Evolutionary conservation across 441 rosid genomes (phyloP), one percentile per base, ranked within the genome.

Genomic region (Jatropha podagrica): DNA sequence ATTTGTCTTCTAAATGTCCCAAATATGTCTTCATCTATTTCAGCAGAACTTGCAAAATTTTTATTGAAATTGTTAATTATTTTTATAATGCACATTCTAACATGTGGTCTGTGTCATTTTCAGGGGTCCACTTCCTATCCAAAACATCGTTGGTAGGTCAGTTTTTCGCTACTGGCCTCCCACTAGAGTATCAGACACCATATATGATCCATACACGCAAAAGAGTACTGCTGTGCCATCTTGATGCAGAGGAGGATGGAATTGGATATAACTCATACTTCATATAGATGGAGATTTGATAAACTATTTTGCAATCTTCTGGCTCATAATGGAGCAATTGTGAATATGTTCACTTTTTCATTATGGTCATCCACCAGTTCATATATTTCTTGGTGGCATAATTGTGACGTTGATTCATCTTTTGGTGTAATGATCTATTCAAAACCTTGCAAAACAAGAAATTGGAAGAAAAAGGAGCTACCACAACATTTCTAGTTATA

Each of bases 141-240:
- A 92, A 80, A 92, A 93, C 78, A 93, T 95, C 20, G 85, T 92
- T n/a, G 99, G 99, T 71, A 88, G 95, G 83, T 95, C 98, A 12
- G 88, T 93, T 68, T 83, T 93, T 27, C 95, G 97, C 44, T 92
- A 93, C 73, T 93, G 99, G 99, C 98, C 99, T 40, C 99, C 92
- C 20, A 77, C 95, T 79, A 93, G 80, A 85, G 95, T 90, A 55
- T 93, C 96, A 17, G 88, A 88, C 82, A 87, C 81, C 18, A 63
- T 89, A 48, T 77, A 79, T 74, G 87, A 84, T 54, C 78, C 84
- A 63, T 74, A 44, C 61, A 76, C 23, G 37, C 81, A 26, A 75
- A 85, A 75, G 75, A 81, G 73, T 48, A 73, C 80, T 68, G 75
- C 82, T 64, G 86, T 76, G 55, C 74, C 86, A 76, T 87, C 90